These are phyloP conservation scores for Exophiala phaeomuriformis DNA, from an alignment of 2,329 filamentous ascomycete species.

Conservation along the genomic window DNA sequence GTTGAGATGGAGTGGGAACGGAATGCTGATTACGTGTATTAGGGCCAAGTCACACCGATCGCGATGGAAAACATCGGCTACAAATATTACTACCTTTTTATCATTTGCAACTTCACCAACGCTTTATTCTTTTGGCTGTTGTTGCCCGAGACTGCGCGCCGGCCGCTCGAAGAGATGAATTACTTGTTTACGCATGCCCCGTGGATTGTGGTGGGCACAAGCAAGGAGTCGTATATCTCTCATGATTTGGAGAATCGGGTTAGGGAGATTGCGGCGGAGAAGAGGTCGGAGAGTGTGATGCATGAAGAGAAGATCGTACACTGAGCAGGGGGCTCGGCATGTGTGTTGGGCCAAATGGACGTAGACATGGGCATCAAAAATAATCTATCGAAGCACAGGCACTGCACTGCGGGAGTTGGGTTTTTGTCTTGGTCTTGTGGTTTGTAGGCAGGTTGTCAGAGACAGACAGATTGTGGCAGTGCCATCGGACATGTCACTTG, in stretches of 20 bases:
- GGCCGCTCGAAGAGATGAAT: conserved; percentile 60
- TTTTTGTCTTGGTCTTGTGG: too few species aligned
- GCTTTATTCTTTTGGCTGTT: conserved; percentile 61
- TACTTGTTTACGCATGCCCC: conserved; percentile 59
- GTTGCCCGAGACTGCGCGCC: conserved; percentile 54
- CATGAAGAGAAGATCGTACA: conserved; percentile 18
- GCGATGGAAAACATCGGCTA: conserved; percentile 51
- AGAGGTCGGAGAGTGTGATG: conserved; percentile 13
- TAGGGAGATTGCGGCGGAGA: conserved; percentile 51
- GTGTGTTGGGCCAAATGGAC: background rate
- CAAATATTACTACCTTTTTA: conserved; percentile 54
- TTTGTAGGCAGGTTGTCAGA: too few species aligned
- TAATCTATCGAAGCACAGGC: too few species aligned
- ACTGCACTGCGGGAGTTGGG: too few species aligned
- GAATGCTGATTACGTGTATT: conserved; percentile 1
- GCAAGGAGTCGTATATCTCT: conserved; percentile 46
- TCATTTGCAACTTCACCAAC: conserved; percentile 62
- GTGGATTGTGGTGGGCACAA: conserved; percentile 53
- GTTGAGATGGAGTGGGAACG: too few species aligned
- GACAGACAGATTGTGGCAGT: too few species aligned
- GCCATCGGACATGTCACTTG: too few species aligned
- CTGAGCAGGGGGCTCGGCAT: background rate
- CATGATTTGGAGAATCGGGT: conserved; percentile 55
- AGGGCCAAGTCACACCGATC: conserved; percentile 55
- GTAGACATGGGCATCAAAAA: background rate